These are phyloP conservation scores for Colletotrichum siamense DNA, from an alignment of 2,329 filamentous ascomycete species.

Conservation along the genomic window DNA sequence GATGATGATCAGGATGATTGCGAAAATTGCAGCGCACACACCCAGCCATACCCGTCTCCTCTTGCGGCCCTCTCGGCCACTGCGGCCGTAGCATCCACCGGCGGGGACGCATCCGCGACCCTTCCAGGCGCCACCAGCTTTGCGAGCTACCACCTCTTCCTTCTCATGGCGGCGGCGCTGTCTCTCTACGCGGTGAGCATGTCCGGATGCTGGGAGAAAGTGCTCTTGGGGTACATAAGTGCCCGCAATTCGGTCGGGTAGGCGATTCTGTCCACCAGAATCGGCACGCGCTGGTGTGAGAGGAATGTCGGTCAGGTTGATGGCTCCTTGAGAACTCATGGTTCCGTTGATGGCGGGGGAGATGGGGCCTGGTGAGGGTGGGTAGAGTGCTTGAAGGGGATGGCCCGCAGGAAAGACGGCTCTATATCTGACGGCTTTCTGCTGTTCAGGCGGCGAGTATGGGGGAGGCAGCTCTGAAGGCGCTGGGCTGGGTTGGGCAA, in stretches of 20 bases:
- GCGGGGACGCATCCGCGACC: constrained; percentile 68
- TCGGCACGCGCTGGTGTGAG: constrained; percentile 47
- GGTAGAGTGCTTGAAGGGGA: constrained; percentile 49
- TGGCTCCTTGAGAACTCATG: constrained; percentile 67
- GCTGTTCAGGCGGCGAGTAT: constrained; percentile 55
- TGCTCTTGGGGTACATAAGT: constrained; percentile 52
- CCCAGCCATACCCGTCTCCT: constrained; percentile 65
- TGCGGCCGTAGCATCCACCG: constrained; percentile 69
- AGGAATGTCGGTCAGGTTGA: constrained; percentile 65
- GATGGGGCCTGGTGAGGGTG: constrained; percentile 64
- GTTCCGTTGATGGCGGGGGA: constrained; percentile 67
- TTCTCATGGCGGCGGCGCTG: constrained; percentile 66
- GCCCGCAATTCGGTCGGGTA: constrained; percentile 51
- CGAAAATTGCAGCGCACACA: constrained; percentile 55
- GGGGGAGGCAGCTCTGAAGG: constrained; percentile 56
- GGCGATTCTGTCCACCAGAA: constrained; percentile 23
- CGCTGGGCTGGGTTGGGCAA: constrained; percentile 4
- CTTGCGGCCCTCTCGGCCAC: constrained; percentile 67
- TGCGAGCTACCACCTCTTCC: constrained; percentile 65
- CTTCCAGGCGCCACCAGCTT: constrained; percentile 67
- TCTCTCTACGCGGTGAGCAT: constrained; percentile 52
- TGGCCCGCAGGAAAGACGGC: constrained; percentile 65
- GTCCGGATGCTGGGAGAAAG: constrained; percentile 44
- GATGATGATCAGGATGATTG: constrained; percentile 60
- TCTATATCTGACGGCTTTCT: constrained; percentile 54